Base-by-base conservation (phyloP, 202 grass and related monocot genomes). In the Brachypodium distachyon region DNA sequence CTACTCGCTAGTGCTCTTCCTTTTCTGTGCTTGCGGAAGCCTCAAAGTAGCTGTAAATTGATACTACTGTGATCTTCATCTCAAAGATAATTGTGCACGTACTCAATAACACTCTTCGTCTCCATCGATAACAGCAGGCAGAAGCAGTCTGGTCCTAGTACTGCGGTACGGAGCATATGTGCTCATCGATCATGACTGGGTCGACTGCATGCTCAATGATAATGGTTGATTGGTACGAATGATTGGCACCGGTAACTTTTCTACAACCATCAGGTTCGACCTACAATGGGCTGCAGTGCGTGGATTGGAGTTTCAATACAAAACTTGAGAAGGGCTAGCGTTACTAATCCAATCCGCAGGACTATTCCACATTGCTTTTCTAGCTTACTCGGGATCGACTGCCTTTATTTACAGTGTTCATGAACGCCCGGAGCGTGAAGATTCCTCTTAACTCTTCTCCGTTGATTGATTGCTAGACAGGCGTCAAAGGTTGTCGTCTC, bases 401-500 rank as follows among this genome's bases (percentile, higher is more conserved):
- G 46, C 13, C 11, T 43, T 12, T 2, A 48, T 77, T 69, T 70
- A 70, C 55, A 70, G 54, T 60, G 42, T 5, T 17, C 63, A 76
- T 40, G 55, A 38, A 52, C 26, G 43, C 81, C 39, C 36, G 56
- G 17, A 58, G 18, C 57, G 18, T 56, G 3, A 83, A 77, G 81
- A 82, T 75, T 74, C 80, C 59, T 10, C 23, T 21, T 27, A n/a
- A n/a, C n/a, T n/a, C n/a, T n/a, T n/a, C n/a, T n/a, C n/a, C n/a
- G n/a, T n/a, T n/a, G n/a, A n/a, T n/a, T n/a, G n/a, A n/a, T n/a
- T n/a, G n/a, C n/a, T 51, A n/a, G 53, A 58, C 54, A 55, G 36
- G 31, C 48, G 67, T 64, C 57, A 57, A 79, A 65, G 67, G 67
- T 73, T 85, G 67, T 39, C 46, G 38, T 66, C 44, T 9, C n/a